phyloP scores from a whole-genome alignment of 108 stramenopile species.

The Nitzschia sp. region DNA sequence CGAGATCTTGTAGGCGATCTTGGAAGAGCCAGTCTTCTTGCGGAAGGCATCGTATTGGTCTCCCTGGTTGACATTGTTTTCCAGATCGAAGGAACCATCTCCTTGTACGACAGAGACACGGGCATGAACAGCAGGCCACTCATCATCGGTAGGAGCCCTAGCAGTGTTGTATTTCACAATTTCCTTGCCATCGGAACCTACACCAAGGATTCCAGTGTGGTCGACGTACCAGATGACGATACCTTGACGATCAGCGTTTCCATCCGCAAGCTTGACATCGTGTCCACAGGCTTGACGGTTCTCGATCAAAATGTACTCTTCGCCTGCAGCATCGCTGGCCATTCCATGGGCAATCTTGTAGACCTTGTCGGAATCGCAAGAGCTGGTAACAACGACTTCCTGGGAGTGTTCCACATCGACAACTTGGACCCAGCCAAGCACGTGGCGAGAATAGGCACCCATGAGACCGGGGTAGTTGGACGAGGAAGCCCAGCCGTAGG shows the following conservation, averaged over 20 bases:
- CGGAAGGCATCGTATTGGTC: conserved; percentile 51
- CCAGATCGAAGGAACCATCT: conserved; percentile 66
- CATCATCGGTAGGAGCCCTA: conserved; percentile 40
- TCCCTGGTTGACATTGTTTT: conserved; percentile 50
- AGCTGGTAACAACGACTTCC: conserved; percentile 32
- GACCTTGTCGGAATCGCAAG: conserved; percentile 32
- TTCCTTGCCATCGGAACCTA: conserved; percentile 7
- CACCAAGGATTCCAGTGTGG: conserved; percentile 30
- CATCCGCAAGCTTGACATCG: conserved; percentile 36
- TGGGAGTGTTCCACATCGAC: conserved; percentile 39
- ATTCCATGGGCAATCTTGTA: conserved; percentile 51
- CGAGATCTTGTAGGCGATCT: conserved; percentile 16
- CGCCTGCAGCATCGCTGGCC: conserved; percentile 24
- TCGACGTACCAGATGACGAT: conserved; percentile 70
- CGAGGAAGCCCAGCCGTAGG: conserved; percentile 23
- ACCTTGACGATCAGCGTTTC: conserved; percentile 39
- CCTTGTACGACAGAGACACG: conserved; percentile 55
- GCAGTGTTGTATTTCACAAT: conserved; percentile 8
- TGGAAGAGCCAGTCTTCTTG: not conserved
- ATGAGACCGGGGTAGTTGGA: conserved; percentile 46
- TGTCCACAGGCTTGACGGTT: conserved; percentile 57
- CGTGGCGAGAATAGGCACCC: conserved; percentile 49
- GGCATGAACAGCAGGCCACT: conserved; percentile 63
- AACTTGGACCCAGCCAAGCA: conserved; percentile 55
- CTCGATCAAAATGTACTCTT: conserved; percentile 71